Evolutionary conservation across 192 early-diverging fungal genomes (phyloP), one percentile per base, ranked within the genome.

Genomic region (Coemansia sp.): DNA sequence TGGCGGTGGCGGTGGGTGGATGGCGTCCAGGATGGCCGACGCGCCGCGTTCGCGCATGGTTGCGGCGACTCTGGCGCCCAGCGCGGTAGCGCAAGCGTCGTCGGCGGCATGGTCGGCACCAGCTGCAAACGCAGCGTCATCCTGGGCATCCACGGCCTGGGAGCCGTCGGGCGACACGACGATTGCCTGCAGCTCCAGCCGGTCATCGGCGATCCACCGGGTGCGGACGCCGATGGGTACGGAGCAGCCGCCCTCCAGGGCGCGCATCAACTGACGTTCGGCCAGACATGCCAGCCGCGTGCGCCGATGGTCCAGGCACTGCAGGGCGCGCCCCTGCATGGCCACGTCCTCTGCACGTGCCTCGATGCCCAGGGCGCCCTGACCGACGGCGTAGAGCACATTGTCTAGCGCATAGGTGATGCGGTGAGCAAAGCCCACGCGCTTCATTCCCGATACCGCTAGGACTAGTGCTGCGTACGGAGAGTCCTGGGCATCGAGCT

Each of bases 211-310:
- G 34, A 11, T 36, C 76, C 85, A 88, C 57, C 57, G 57, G 1
- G 90, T 85, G 59, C 74, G 84, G 15, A 95, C 94, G 31, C 95
- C 96, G 62, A 97, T 88, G 4, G 96, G 95, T 44, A 98, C 94
- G 50, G 86, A 90, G 82, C 96, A 98, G 4, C 96, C 96, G 36
- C 96, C 96, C 79, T 98, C 93, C 23, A 98, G 75, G 30, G 72
- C 82, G 25, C 89, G 84, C 93, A 96, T 94, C 63, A 95, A 83
- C 34, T 87, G 78, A 14, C 94, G 91, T 68, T 98, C 95, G 10
- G 90, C 88, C 34, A 83, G 67, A 57, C 92, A 94, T 42, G 84
- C 68, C 23, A 94, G 53, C 30, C 86, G 69, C 0, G 93, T 87
- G 6, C 70, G 71, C 36, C 62, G 19, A 61, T 95, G 86, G 36